Evolutionary conservation across 805 yeast genomes (phyloP), one percentile per base, ranked within the genome.

Genomic region (Isabelozyma rhagii): DNA sequence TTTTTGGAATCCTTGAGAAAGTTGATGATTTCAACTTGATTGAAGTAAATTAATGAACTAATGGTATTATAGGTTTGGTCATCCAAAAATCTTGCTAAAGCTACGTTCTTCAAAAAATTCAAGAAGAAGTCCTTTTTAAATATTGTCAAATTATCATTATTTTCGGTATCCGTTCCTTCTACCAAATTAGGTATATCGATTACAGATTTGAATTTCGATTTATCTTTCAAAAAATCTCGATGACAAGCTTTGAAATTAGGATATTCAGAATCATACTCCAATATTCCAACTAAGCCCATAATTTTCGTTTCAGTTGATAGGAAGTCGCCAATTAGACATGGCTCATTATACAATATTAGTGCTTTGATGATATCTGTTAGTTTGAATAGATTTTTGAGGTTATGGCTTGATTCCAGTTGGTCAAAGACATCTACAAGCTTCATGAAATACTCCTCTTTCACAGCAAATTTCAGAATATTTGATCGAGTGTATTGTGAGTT

Each of bases 241-340:
- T 89, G 89, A 57, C 89, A 86, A 4, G 97, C 89, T 65, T 89
- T 91, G 55, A 78, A 77, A 11, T 76, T 75, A 1, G 97, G 97
- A 59, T 80, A 89, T 49, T 89, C 96, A 0, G 94, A 87, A 64
- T 94, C 97, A 65, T 90, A 72, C 65, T 94, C 99, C 44, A 93
- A 68, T 10, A 90, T 86, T 0, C 97, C 96, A 10, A 85, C 79
- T 3, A 89, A 69, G 1, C 87, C 87, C 58, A 64, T 43, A 8
- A 71, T 60, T 39, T 65, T 69, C 8, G 60, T 61, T 45, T 71
- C 74, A 8, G 62, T 51, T 4, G 62, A 56, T 4, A 72, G 52
- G 10, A 74, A 60, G 42, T 65, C 67, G 43, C 71, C 77, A 11
- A 74, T 53, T 10, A 74, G 53, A 5, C 56, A 18, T 5, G 62